These are phyloP conservation scores for Ceratobasidium sp. DNA, from an alignment of 1,284 basidiomycete genomes.

Conservation along the genomic window DNA sequence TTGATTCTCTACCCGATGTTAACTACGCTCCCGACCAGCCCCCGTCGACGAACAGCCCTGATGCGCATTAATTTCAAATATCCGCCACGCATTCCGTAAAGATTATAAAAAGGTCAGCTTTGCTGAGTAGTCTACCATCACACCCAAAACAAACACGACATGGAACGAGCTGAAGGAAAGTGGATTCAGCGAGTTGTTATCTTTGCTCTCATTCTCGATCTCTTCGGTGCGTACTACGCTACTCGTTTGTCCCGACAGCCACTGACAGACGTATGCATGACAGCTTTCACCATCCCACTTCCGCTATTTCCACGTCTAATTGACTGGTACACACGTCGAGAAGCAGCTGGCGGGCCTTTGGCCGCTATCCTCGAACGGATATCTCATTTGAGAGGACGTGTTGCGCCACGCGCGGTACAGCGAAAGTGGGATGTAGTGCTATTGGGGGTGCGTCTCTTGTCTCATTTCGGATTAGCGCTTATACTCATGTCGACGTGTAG, in stretches of 20 bases:
- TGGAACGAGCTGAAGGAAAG: slow-evolving; percentile 49
- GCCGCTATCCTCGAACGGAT: slow-evolving; percentile 14
- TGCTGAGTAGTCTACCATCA: too few species aligned
- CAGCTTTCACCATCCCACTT: slow-evolving; percentile 94
- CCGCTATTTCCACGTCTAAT: slow-evolving; percentile 90
- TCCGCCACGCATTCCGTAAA: too few species aligned
- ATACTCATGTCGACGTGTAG: slow-evolving; percentile 58
- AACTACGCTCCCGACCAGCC: too few species aligned
- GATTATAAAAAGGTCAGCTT: too few species aligned
- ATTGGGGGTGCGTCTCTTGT: slow-evolving; percentile 63
- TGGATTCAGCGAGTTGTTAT: slow-evolving; percentile 80
- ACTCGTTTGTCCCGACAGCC: slow-evolving; percentile 9
- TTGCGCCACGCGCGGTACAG: slow-evolving; percentile 67
- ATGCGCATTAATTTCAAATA: too few species aligned
- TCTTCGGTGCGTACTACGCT: slow-evolving; percentile 70
- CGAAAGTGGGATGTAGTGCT: slow-evolving; percentile 84
- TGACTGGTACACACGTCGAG: slow-evolving; percentile 81
- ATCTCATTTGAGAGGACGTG: slow-evolving; percentile 9
- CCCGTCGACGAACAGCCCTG: too few species aligned
- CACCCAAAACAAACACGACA: slow-evolving; percentile 1
- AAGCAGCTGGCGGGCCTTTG: slow-evolving; percentile 51
- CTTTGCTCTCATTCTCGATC: slow-evolving; percentile 84
- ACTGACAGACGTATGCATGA: slow-evolving; percentile 19
- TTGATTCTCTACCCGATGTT: too few species aligned
- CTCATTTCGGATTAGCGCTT: slow-evolving; percentile 35